Conservation (phyloP, 106 monocot species). For the Dendrobium chrysotoxum region DNA sequence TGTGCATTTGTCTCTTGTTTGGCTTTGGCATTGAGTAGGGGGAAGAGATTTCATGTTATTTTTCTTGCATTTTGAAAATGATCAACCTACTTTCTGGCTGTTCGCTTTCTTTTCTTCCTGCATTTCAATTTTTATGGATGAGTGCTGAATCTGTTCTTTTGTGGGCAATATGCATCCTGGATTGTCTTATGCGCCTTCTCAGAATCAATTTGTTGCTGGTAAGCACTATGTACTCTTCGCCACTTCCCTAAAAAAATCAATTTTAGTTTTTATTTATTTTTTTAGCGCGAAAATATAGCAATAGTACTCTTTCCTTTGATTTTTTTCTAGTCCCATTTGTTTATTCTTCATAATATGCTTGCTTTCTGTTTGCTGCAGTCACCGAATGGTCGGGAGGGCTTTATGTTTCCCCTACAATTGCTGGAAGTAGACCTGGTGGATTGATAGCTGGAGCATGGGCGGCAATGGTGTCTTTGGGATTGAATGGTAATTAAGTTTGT, state of each 20-base stretch:
- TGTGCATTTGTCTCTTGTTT: not conserved
- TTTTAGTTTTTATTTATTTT: not conserved
- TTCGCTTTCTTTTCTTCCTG: not conserved
- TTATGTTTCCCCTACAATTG: conserved; percentile 91
- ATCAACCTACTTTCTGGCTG: no score
- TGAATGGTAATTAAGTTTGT: conserved; percentile 44
- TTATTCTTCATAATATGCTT: not conserved
- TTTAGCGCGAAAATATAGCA: not conserved
- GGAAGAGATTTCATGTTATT: not conserved
- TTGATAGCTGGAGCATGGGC: conserved; percentile 98
- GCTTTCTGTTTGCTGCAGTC: conserved; percentile 36
- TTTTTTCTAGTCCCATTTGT: not conserved
- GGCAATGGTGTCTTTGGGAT: conserved; percentile 88
- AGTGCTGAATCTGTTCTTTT: conserved; percentile 20
- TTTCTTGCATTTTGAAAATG: no score
- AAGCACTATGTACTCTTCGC: conserved; percentile 12
- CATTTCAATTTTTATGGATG: not conserved
- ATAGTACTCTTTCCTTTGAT: not conserved
- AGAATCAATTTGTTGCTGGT: conserved; percentile 99
- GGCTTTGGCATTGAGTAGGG: not conserved
- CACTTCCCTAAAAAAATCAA: no score
- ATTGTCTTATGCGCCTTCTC: conserved; percentile 14
- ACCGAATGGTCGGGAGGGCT: conserved; percentile 99
- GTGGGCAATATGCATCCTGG: conserved; percentile 7
- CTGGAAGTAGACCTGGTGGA: conserved; percentile 97